Base-by-base conservation (phyloP, 169 alveolate species). In the Cryptosporidium sp. region DNA sequence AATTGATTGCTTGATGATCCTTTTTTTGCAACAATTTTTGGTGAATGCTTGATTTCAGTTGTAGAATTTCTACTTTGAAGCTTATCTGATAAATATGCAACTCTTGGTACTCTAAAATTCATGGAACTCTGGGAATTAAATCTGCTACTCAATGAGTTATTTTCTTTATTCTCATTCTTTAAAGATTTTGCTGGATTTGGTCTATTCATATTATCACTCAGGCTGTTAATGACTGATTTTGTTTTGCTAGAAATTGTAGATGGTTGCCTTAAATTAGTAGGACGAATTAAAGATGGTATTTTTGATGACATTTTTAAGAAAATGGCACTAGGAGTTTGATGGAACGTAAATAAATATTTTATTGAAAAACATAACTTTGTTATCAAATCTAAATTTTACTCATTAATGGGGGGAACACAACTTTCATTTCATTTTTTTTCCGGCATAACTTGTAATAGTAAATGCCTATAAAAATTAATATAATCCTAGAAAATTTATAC, bases 101-200 rank as follows among this genome's bases (percentile, higher is more conserved):
- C 89, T 52, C 89, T 80, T 31, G 89, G 89, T 5, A 55, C 29
- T 26, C 35, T 9, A 48, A 70, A 48, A 70, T 7, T 35, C 4
- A 3, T 39, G 10, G 80, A 26, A 12, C 12, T 26, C 18, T 43
- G 26, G 3, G 55, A 41, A 21, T 69, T 43, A 18, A 21, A 14
- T 37, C 21, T 69, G 12, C 80, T 23, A n/a, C 58, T 29, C 52
- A 23, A 50, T 10, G 18, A 6, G 18, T 69, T 10, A n/a, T 35
- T 69, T 21, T 69, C 55, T 39, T 71, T 71, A 41, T 65, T 65
- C 12, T 65, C 50, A 65, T 37, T 65, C 33, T 31, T 33, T 37
- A 14, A 65, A 29, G 7, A 26, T 39, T 37, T 65, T 39, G 18
- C 31, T 29, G n/a, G n/a, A 65, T 65, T 65, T 14, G 14, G 43